A percentile compares a stretch with the other conserved stretches of the same genome.
phyloP scores from a whole-genome alignment of 2,329 filamentous ascomycete species.

The Colletotrichum somersetense region DNA sequence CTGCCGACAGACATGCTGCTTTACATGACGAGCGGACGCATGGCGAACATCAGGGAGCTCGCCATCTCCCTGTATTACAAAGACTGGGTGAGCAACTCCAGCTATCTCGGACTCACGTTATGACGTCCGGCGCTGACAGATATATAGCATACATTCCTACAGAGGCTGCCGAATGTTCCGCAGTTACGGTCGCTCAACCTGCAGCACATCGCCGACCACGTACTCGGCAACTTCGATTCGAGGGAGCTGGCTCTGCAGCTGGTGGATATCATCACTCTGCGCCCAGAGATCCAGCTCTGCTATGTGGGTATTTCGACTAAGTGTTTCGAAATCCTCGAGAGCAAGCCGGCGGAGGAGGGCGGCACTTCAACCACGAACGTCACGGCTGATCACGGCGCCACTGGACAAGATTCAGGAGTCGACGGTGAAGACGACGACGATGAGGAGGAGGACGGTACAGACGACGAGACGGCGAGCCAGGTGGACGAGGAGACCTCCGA shows the following conservation, averaged over 20 bases:
- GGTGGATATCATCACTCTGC: constrained; percentile 81
- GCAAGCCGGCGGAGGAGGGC: constrained; percentile 60
- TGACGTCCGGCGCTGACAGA: constrained; percentile 17
- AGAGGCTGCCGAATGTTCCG: constrained; percentile 77
- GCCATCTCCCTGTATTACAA: constrained; percentile 79
- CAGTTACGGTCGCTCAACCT: constrained; percentile 80
- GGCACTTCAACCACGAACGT: constrained; percentile 42
- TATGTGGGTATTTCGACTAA: constrained; percentile 83
- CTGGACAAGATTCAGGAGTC: constrained; percentile 44
- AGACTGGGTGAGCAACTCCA: constrained; percentile 75
- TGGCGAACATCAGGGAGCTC: constrained; percentile 78
- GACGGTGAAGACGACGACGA: constrained; percentile 53
- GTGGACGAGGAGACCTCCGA: constrained; percentile 50
- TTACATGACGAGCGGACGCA: constrained; percentile 82
- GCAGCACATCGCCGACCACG: constrained; percentile 74
- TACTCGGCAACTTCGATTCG: constrained; percentile 67
- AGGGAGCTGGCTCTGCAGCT: constrained; percentile 82
- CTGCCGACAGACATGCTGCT: constrained; percentile 75
- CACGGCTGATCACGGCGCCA: constrained; percentile 39
- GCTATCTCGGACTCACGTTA: neutral
- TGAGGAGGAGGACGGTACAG: constrained; percentile 51
- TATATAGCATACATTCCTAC: constrained; percentile 80
- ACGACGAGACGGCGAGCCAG: constrained; percentile 49
- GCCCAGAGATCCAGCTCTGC: constrained; percentile 81
- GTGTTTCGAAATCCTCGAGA: constrained; percentile 86